Evolutionary conservation across 1,284 basidiomycete species (phyloP), one percentile per base, ranked within the genome.

Genomic region (Cryptococcus sp.): DNA sequence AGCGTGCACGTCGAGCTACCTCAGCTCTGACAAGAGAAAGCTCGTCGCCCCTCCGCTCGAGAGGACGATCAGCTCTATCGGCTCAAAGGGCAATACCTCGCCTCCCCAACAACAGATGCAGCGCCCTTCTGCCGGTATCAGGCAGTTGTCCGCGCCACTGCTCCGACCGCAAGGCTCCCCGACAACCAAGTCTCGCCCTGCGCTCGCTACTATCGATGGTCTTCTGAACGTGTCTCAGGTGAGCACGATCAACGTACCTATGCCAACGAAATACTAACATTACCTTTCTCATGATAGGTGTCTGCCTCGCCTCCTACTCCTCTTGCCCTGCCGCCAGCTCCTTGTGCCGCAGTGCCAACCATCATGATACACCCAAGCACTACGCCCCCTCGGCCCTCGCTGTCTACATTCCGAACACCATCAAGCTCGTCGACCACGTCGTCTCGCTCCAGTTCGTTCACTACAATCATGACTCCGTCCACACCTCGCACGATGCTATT

Each of bases 31-130:
- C 38, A 66, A 66, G 54, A 50, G 22, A n/a, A 19, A 41, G 5
- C 38, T 66, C 13, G 54, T 61, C 1, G 61, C 64, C n/a, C 59
- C 62, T 27, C 61, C 64, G 2, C 49, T 66, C 8, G 64, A 66
- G 38, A 47, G 61, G 41, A 65, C 63, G 7, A 19, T 65, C 31
- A 60, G 60, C 25, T 62, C 60, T 19, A 57, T 62, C 23, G 63
- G 60, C 19, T 53, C 42, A 31, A 56, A 42, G 50, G 62, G 60
- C 3, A 61, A 65, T 25, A 35, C 27, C 19, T 58, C 57, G 19
- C 53, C 56, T 15, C 47, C 55, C 2, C 46, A 23, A 51, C 62
- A 64, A 47, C 59, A 58, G 47, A 64, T 61, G 59, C 45, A 44
- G 22, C 47, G 55, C 40, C 62, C 62, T 15, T 47, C 54, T 17